Evolutionary conservation across 495 filamentous ascomycete genomes (phyloP).

Genomic region (Penicillium verhagenii): DNA sequence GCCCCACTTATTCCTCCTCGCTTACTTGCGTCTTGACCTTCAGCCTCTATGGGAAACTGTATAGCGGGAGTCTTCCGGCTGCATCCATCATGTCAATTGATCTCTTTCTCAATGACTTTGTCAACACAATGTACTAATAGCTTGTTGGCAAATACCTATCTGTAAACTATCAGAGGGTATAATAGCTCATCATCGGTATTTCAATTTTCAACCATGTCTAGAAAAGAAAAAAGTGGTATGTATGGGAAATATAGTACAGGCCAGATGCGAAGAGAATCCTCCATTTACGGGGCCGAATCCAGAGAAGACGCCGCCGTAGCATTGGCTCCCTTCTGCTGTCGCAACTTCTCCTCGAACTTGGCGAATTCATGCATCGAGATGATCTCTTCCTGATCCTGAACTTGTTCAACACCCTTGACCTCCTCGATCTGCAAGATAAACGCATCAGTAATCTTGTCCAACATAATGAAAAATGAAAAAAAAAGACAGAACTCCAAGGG

Average conservation of each 20-base stretch:
- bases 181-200: too few relatives aligned
- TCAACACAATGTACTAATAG: too few relatives aligned
- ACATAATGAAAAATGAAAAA: slow-evolving; percentile 23
- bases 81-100: too few relatives aligned
- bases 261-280: background rate
- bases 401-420: slow-evolving; percentile 88
- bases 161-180: too few relatives aligned
- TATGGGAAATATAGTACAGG: slow-evolving; percentile 3
- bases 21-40: background rate
- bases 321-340: slow-evolving; percentile 65
- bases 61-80: background rate
- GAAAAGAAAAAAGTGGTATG: background rate
- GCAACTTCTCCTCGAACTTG: slow-evolving; percentile 93
- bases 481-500: background rate
- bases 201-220: background rate
- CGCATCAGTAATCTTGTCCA: slow-evolving; percentile 18
- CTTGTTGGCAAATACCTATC: too few relatives aligned
- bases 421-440: slow-evolving; percentile 74
- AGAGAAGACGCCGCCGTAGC: slow-evolving; percentile 60
- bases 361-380: slow-evolving; percentile 87
- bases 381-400: slow-evolving; percentile 89
- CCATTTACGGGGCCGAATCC: slow-evolving; percentile 52
- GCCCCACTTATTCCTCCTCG: too few relatives aligned
- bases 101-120: too few relatives aligned
- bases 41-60: background rate